phyloP scores from a whole-genome alignment of 2,329 filamentous ascomycete genomes.

The Hypoxylon sp. region DNA sequence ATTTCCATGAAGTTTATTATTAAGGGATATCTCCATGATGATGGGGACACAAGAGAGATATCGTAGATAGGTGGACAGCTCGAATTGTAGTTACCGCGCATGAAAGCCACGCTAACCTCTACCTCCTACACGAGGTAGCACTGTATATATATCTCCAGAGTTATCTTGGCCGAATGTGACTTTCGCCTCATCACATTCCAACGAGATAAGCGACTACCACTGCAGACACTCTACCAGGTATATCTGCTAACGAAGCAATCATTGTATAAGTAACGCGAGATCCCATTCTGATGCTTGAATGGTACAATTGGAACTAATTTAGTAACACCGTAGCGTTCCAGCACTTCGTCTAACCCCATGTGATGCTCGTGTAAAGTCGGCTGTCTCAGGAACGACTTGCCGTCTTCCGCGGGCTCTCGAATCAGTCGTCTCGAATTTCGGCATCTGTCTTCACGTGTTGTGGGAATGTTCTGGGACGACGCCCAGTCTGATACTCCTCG shows the following conservation, averaged over 20 bases:
- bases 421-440: not conserved
- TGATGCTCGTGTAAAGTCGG: not conserved
- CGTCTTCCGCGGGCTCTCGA: not conserved
- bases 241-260: not conserved
- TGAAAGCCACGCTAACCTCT: not conserved
- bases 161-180: not conserved
- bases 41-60: not conserved
- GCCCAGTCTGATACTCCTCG: not conserved
- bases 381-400: not conserved
- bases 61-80: no score
- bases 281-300: not conserved
- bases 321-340: conserved; percentile 1
- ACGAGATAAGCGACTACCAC: not conserved
- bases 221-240: not conserved
- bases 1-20: not conserved
- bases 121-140: not conserved
- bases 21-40: not conserved
- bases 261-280: not conserved
- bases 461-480: not conserved
- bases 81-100: not conserved
- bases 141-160: conserved; percentile 1
- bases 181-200: not conserved
- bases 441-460: not conserved
- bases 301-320: not conserved
- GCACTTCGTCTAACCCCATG: not conserved